A percentile compares a stretch with the other conserved stretches of the same genome.
phyloP scores from a whole-genome alignment of 139 green algal species.

The Zygnema circumcarinatum region DNA sequence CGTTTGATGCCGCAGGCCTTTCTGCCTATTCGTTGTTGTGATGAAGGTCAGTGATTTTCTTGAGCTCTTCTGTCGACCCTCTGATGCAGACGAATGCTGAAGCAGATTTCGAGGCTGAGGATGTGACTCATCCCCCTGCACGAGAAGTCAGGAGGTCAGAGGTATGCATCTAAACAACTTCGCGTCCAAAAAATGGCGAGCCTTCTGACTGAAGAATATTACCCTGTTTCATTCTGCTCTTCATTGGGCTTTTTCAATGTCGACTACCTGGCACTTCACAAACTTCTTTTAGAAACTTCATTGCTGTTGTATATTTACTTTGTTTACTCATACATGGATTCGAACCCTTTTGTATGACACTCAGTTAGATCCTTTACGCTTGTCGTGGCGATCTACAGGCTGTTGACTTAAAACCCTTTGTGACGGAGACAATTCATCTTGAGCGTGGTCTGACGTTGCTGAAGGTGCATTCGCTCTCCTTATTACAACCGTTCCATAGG shows the following conservation, averaged over 20 bases:
- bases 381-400: too few relatives aligned
- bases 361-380: too few relatives aligned
- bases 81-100: neutral
- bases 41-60: too few relatives aligned
- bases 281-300: neutral
- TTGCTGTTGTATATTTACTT: neutral
- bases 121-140: neutral
- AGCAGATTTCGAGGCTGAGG: neutral
- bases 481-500: too few relatives aligned
- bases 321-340: too few relatives aligned
- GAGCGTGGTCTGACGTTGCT: conserved; percentile 43
- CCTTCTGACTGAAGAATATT: neutral
- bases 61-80: too few relatives aligned
- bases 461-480: conserved; percentile 13
- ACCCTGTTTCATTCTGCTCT: neutral
- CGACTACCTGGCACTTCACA: neutral
- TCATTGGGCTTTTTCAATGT: neutral
- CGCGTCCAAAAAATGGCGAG: too few relatives aligned
- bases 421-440: conserved; percentile 34
- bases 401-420: conserved; percentile 24
- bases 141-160: conserved; percentile 5
- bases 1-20: too few relatives aligned
- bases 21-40: too few relatives aligned
- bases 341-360: too few relatives aligned
- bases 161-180: too few relatives aligned